Conservation (phyloP, 1,139 yeast species). For the Debaryomycetaceae sp. region DNA sequence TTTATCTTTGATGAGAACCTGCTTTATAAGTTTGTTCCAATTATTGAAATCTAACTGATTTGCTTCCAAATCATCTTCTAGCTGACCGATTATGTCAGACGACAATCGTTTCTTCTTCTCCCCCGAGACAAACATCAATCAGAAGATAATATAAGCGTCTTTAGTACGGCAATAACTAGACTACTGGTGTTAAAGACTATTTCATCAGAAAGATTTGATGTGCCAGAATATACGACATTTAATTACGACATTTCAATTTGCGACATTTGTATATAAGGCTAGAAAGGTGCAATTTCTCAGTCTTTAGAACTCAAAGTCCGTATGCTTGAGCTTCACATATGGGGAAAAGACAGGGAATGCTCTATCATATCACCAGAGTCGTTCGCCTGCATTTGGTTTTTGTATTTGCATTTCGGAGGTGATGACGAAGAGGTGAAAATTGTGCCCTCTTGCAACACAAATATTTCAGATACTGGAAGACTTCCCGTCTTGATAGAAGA, state of each 20-base stretch:
- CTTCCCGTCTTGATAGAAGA: slow-evolving; percentile 51
- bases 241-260: background rate
- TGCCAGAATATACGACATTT: background rate
- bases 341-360: slow-evolving; percentile 45
- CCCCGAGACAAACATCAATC: slow-evolving; percentile 19
- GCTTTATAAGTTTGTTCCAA: slow-evolving; percentile 58
- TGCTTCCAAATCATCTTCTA: slow-evolving; percentile 58
- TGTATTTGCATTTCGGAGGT: slow-evolving; percentile 9
- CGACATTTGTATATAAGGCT: background rate
- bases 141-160: slow-evolving; percentile 7
- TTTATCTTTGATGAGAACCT: slow-evolving; percentile 55
- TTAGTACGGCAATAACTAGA: too few species aligned
- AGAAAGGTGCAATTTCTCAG: background rate
- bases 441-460: slow-evolving; percentile 58
- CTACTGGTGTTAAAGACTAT: too few species aligned
- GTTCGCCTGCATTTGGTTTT: slow-evolving; percentile 36
- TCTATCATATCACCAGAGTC: slow-evolving; percentile 42
- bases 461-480: slow-evolving; percentile 46
- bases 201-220: background rate
- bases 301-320: background rate
- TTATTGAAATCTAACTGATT: slow-evolving; percentile 54
- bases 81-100: slow-evolving; percentile 51
- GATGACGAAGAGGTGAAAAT: slow-evolving; percentile 25
- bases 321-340: slow-evolving; percentile 48
- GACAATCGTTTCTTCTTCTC: slow-evolving; percentile 32